These are phyloP conservation scores for Candida pseudoglaebosa DNA, from an alignment of 805 yeast species.

Conservation along the genomic window DNA sequence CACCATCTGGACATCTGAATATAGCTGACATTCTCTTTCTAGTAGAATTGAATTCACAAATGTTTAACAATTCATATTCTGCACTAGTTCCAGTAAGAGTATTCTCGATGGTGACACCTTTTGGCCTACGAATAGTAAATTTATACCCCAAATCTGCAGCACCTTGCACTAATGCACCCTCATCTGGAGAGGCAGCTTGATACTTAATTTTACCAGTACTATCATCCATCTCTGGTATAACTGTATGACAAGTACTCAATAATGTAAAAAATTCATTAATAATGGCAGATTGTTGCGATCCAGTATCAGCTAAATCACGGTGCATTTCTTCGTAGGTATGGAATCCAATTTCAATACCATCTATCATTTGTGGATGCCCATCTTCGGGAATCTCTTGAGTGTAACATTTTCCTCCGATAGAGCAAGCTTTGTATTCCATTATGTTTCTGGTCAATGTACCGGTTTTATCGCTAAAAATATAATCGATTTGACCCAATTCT, in stretches of 20 bases:
- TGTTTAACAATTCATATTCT: constrained; percentile 72
- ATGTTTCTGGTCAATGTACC: constrained; percentile 95
- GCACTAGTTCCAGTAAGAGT: constrained; percentile 44
- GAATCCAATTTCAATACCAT: constrained; percentile 79
- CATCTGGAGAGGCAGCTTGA: constrained; percentile 99
- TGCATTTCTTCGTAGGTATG: constrained; percentile 65
- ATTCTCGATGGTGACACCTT: constrained; percentile 62
- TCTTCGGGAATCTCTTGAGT: constrained; percentile 91
- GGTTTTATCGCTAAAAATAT: constrained; percentile 94
- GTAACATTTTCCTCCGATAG: constrained; percentile 90
- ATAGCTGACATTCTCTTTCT: constrained; percentile 97
- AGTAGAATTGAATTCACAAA: constrained; percentile 96
- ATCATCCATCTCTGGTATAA: constrained; percentile 80
- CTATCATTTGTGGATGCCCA: constrained; percentile 60
- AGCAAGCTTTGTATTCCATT: constrained; percentile 93
- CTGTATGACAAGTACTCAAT: constrained; percentile 93
- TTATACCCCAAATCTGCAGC: constrained; percentile 86
- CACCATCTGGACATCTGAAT: constrained; percentile 91
- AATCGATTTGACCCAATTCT: constrained; percentile 95
- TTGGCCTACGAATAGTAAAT: constrained; percentile 83
- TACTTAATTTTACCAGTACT: constrained; percentile 67
- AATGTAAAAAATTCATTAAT: constrained; percentile 77
- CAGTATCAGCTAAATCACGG: constrained; percentile 40
- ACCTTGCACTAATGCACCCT: constrained; percentile 97
- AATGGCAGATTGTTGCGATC: constrained; percentile 41